Base-by-base conservation (phyloP, 1,139 yeast genomes). In the Yamadazyma membranifaciens region DNA sequence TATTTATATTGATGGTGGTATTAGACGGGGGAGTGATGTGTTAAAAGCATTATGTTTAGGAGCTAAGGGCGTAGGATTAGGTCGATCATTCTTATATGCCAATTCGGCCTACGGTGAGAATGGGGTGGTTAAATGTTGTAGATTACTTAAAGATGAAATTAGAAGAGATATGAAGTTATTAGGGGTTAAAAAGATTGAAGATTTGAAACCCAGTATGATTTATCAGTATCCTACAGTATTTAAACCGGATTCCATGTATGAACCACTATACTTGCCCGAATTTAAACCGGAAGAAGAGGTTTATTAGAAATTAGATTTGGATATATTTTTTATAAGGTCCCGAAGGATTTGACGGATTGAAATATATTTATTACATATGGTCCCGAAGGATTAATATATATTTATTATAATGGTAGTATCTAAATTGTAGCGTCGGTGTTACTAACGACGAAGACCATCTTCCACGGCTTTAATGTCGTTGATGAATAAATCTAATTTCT, bases 11-110 rank as follows among this genome's bases (percentile, higher is more conserved):
- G 82, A 77, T 54, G 81, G 81, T 13, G 82, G 82, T 10, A 64
- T 77, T 36, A 62, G 75, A 44, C 60, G 81, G 47, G 82, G 80
- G 6, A 70, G 78, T 11, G 82, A 77, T 52, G 63, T 77, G 3
- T 52, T 76, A 40, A 77, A 77, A 48, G 81, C 81, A 0, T 53
- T 77, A 12, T 76, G 81, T 40, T 62, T 77, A 10, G 82, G 82
- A 5, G 81, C 81, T 11, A 74, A 65, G 37, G 81, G 77, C 9
- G 78, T 76, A 9, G 81, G 81, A 3, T 55, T 76, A 20, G 80
- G 80, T 9, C 57, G 80, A 44, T 69, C 80, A 1, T 75, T 74
- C 45, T 54, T 73, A 34, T 73, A 66, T 46, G 71, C 73, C 9
- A 65, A 72, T 51, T 67, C 78, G 6, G 70, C 74, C 2, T 75